Evolutionary conservation across 139 green algal genomes (phyloP).

Genomic region (Volvox africanus): DNA sequence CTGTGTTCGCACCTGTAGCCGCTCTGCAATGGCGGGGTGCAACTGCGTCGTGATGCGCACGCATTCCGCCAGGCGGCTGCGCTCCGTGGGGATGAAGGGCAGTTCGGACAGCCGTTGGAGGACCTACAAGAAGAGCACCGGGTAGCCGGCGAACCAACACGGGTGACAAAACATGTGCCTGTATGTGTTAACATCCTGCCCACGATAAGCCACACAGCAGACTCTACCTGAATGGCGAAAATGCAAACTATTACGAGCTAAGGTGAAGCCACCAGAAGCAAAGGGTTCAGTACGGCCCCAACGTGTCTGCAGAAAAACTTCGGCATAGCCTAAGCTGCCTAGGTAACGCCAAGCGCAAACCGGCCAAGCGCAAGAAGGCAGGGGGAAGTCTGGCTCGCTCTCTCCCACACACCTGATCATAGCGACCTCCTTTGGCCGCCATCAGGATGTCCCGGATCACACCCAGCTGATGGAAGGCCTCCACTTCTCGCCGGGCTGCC

Average conservation of each 20-base stretch:
- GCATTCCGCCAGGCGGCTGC: conserved; percentile 52
- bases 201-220: too few species aligned
- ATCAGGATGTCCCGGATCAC: conserved; percentile 58
- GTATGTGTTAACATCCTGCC: too few species aligned
- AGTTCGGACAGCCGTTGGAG: conserved; percentile 58
- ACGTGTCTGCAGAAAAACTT: too few species aligned
- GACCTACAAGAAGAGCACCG: conserved; percentile 31
- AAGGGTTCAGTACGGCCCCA: too few species aligned
- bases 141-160: too few species aligned
- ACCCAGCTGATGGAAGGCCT: conserved; percentile 59
- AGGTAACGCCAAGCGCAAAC: too few species aligned
- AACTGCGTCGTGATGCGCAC: conserved; percentile 45
- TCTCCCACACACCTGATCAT: conserved; percentile 50
- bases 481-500: conserved; percentile 49
- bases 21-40: conserved; percentile 57
- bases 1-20: conserved; percentile 43
- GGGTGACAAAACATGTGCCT: too few species aligned
- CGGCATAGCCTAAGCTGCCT: too few species aligned
- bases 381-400: background rate
- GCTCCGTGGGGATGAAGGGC: conserved; percentile 59
- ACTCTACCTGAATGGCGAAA: too few species aligned
- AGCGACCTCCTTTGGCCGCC: conserved; percentile 34
- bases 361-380: too few species aligned
- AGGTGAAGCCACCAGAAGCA: too few species aligned
- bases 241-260: too few species aligned